Base-by-base conservation (phyloP, 148 eudicot species). In the Chenopodium formosanum region DNA sequence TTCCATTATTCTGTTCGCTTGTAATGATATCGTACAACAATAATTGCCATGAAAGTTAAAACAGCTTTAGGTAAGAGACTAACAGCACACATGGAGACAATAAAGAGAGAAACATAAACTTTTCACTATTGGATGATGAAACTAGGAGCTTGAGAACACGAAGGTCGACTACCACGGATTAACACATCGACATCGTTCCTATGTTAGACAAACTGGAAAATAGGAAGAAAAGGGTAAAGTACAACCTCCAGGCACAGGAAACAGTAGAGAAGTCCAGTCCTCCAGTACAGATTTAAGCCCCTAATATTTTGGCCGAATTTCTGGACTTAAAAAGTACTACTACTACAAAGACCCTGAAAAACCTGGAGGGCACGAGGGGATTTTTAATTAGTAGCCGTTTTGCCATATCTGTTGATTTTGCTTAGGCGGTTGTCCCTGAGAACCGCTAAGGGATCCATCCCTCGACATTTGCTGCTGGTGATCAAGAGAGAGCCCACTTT, bases 391-490 rank as follows among this genome's bases (percentile, higher is more conserved):
- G 93, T 93, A 92, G 87, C 88, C 84, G 87, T 88, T 91, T 85
- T 91, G 94, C 96, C 97, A 92, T 78, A 94, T 34, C 79, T 93
- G 94, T 79, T 95, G 81, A 70, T 90, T 88, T 86, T 90, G 97
- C 90, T 93, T 93, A 2, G 88, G 84, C 80, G 86, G 91, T 82
- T 92, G 95, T 20, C 89, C 93, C 77, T 92, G 98, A 52, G 93
- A 81, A 70, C 90, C 87, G 17, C 86, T 85, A 32, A 84, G 89
- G 73, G 94, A 84, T 8, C 87, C 92, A 14, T 93, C 98, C 86
- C 98, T 87, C 27, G 92, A 82, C 86, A 93, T 90, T 80, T 91
- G 97, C 68, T 88, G 92, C 85, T 91, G 98, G 79, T 91, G 94
- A 47, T 92, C 97, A 9, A 90, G 83, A 56, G 94, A 88, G 7